Base-by-base conservation (phyloP, 805 yeast genomes). In the Trichomonascus vanleenenianus region DNA sequence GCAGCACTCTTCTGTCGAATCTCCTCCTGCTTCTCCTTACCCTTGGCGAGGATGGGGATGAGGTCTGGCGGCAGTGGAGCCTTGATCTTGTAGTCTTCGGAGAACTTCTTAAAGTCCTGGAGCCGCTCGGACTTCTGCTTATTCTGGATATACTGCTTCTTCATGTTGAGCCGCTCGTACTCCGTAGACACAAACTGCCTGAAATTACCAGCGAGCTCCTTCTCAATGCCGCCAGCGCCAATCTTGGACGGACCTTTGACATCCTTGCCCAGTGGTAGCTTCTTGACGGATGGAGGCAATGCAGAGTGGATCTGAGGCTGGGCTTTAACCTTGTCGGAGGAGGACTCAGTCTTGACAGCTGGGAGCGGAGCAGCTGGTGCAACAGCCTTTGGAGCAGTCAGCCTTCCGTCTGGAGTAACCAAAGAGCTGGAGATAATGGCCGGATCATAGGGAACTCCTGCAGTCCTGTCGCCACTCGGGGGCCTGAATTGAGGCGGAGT, bases 81-180 rank as follows among this genome's bases (percentile, higher is more conserved):
- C 20, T 53, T 47, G 37, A 88, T 76, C 63, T 85, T 85, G 64
- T 86, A 85, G 54, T 77, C 83, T 41, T 85, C 86, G 34, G 94
- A 78, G 59, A 89, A 88, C 57, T 84, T 85, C 51, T 77, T 79
- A 46, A 86, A 69, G 9, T 67, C 71, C 35, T 58, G 54, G n/a
- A 60, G 45, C 14, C 65, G 52, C 22, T 61, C 69, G 15, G 52
- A 57, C 39, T 57, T 58, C 42, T 62, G 66, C 33, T 46, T 56
- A 53, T 49, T 56, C 31, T 50, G 57, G 42, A 47, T 49, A 32
- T 48, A 58, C 53, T 49, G 54, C 44, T 49, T 61, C 57, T 52
- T 55, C 47, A 47, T 63, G 43, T 49, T 48, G 38, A 50, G 54
- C 42, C 60, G 50, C 44, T 60, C 65, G 25, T 51, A 43, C 44